These are phyloP conservation scores for Boeremia lycopersici DNA, from an alignment of 2,329 filamentous ascomycete species.

Conservation along the genomic window DNA sequence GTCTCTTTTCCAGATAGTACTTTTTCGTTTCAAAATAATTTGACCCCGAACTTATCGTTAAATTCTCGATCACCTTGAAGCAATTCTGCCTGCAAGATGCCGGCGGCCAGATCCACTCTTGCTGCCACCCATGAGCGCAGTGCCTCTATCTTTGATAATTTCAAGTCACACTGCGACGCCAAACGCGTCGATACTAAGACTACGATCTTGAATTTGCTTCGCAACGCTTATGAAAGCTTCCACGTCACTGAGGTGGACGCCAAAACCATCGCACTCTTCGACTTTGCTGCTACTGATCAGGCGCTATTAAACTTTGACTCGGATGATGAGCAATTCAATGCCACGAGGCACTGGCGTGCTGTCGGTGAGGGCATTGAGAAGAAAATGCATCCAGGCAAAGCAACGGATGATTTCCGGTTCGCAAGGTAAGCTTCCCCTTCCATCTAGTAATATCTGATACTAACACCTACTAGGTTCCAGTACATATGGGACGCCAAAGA, in stretches of 20 bases:
- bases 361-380: constrained; percentile 34
- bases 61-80: not conserved
- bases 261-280: constrained; percentile 22
- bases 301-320: constrained; percentile 23
- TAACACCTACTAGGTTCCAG: constrained; percentile 25
- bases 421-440: constrained; percentile 19
- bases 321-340: constrained; percentile 25
- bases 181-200: constrained; percentile 32
- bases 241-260: constrained; percentile 34
- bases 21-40: not conserved
- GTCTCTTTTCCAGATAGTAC: not conserved
- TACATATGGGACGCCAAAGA: constrained; percentile 38
- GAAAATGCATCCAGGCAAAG: constrained; percentile 26
- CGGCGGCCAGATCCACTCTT: constrained; percentile 4
- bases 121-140: constrained; percentile 5
- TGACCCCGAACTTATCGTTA: not conserved
- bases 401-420: constrained; percentile 32
- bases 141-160: constrained; percentile 12
- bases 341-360: constrained; percentile 25
- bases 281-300: constrained; percentile 31
- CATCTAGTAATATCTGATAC: not conserved
- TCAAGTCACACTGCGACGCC: constrained; percentile 26
- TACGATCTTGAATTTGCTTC: constrained; percentile 23
- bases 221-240: constrained; percentile 26
- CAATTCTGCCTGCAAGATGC: constrained; percentile 1